Evolutionary conservation across 2,329 filamentous ascomycete species (phyloP).

Genomic region (Alternaria consortialis): DNA sequence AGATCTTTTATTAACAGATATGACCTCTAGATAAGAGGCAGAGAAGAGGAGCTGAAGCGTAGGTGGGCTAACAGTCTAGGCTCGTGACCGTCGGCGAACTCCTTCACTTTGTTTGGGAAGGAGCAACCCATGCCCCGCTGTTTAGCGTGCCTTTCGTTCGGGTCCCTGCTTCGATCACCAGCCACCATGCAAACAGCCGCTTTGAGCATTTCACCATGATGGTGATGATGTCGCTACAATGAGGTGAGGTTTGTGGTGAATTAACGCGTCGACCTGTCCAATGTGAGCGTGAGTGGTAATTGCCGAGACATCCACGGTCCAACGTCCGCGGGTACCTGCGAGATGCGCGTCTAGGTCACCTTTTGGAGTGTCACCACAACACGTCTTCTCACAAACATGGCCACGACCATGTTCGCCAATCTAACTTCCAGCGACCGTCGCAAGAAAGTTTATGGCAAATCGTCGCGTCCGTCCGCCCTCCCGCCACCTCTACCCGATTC

Average conservation of each 20-base stretch:
- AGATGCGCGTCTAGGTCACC: constrained; percentile 34
- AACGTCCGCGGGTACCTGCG: constrained; percentile 1
- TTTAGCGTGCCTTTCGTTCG: constrained; percentile 28
- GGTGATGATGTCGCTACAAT: not conserved
- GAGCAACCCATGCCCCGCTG: constrained; percentile 31
- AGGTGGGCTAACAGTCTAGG: constrained; percentile 32
- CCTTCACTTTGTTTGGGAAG: constrained; percentile 33
- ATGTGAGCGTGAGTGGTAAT: constrained; percentile 3
- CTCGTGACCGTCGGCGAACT: constrained; percentile 49
- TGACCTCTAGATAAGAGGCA: constrained; percentile 28
- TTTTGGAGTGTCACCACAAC: constrained; percentile 17
- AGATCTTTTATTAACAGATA: constrained; percentile 23
- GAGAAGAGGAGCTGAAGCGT: constrained; percentile 27
- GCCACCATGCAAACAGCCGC: constrained; percentile 21
- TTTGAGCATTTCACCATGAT: constrained; percentile 20
- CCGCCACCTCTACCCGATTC: constrained; percentile 24
- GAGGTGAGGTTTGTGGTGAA: constrained; percentile 6
- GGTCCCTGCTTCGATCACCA: constrained; percentile 28
- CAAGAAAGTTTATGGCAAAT: constrained; percentile 52
- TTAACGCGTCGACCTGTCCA: constrained; percentile 12
- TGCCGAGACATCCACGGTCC: constrained; percentile 4
- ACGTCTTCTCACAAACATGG: constrained; percentile 29
- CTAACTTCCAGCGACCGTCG: constrained; percentile 45
- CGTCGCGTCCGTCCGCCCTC: constrained; percentile 35
- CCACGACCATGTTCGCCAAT: constrained; percentile 37